These are phyloP conservation scores for Aspergillus campestris DNA, from an alignment of 495 filamentous ascomycete species.

Conservation along the genomic window DNA sequence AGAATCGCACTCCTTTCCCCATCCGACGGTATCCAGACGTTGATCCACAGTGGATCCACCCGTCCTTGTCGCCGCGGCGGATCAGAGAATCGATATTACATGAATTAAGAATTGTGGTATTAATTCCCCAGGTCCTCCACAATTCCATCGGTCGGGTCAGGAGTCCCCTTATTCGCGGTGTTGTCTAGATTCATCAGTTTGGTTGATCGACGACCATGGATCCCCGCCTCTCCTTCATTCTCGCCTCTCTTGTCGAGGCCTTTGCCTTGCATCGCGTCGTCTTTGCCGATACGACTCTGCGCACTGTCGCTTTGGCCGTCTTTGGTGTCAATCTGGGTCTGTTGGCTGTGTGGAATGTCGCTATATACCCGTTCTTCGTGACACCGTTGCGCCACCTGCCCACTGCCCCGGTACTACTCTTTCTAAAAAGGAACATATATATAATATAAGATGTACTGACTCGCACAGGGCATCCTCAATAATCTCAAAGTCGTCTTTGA, in stretches of 20 bases:
- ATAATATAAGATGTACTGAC: neutral
- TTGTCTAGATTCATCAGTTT: no score
- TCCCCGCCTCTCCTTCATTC: slow-evolving; percentile 13
- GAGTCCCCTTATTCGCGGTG: no score
- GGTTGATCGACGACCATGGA: slow-evolving; percentile 7
- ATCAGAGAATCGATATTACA: no score
- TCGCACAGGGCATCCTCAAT: slow-evolving; percentile 41
- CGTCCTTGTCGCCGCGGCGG: no score
- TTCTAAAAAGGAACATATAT: neutral
- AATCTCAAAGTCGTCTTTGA: slow-evolving; percentile 48
- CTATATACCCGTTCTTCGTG: slow-evolving; percentile 64
- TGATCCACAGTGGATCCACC: no score
- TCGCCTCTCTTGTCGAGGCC: slow-evolving; percentile 18
- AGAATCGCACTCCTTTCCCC: no score
- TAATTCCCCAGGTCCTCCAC: no score
- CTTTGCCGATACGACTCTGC: slow-evolving; percentile 19
- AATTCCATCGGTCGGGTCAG: no score
- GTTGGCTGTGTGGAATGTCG: slow-evolving; percentile 36
- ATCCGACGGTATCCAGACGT: no score
- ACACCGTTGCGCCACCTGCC: slow-evolving; percentile 65
- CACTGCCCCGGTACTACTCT: slow-evolving; percentile 34
- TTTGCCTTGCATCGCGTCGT: slow-evolving; percentile 23
- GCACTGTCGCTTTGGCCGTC: slow-evolving; percentile 12
- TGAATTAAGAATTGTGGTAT: no score
- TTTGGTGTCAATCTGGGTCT: slow-evolving; percentile 20